A percentile compares a stretch with the other conserved stretches of the same genome.
These are phyloP conservation scores for Ustilago sp. DNA, from an alignment of 1,284 basidiomycete species.

Conservation along the genomic window DNA sequence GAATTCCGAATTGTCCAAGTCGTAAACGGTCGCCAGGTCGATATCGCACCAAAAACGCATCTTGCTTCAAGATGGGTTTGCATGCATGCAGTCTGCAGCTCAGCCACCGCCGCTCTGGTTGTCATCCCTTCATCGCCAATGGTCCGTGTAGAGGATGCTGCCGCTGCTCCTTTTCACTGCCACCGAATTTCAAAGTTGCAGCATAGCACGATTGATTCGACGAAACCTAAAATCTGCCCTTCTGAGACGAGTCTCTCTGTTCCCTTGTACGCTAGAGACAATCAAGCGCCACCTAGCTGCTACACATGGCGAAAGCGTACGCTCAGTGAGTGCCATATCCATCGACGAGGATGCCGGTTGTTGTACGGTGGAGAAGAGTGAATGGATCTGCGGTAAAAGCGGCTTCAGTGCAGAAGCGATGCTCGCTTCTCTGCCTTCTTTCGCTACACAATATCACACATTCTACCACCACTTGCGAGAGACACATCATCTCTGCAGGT, in stretches of 20 bases:
- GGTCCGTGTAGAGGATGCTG: too few species aligned
- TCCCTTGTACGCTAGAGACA: neutral
- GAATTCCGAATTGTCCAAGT: too few species aligned
- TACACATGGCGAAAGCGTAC: neutral
- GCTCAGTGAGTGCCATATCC: neutral
- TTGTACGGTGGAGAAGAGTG: neutral
- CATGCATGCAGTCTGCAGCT: slow-evolving; percentile 2
- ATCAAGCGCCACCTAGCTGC: neutral
- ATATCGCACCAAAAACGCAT: neutral
- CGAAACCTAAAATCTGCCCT: neutral
- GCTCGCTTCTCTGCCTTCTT: slow-evolving; percentile 3
- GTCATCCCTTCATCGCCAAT: too few species aligned
- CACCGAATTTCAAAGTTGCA: neutral
- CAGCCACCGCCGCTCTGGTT: neutral
- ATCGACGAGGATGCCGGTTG: neutral
- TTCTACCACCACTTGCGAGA: neutral
- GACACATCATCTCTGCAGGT: neutral
- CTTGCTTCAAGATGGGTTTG: neutral
- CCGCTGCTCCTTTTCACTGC: neutral
- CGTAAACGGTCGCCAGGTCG: slow-evolving; percentile 2
- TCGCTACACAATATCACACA: neutral
- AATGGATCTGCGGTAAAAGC: neutral
- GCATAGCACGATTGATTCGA: neutral
- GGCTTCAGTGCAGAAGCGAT: neutral
- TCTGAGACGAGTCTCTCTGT: neutral